phyloP scores from a whole-genome alignment of 2,329 filamentous ascomycete species.

The Cladosporium oxysporum region DNA sequence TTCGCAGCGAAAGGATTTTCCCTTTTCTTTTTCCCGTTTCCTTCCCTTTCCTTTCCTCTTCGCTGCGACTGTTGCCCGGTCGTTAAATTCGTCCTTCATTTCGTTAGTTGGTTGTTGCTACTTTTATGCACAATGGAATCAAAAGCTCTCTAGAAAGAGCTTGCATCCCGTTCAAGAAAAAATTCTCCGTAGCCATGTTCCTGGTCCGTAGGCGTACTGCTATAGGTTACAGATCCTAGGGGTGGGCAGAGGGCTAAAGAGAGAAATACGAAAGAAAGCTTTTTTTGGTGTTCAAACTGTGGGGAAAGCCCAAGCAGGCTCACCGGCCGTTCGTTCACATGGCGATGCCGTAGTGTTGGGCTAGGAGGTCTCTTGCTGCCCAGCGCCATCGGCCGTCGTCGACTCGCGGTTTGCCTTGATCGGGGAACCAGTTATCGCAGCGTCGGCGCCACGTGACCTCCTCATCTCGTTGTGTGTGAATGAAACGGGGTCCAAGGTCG shows the following conservation, averaged over 20 bases:
- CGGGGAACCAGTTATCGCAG: constrained; percentile 78
- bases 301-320: neutral
- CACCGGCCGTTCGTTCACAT: neutral
- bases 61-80: neutral
- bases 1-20: neutral
- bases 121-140: neutral
- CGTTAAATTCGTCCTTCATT: neutral
- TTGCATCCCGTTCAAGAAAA: neutral
- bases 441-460: constrained; percentile 88
- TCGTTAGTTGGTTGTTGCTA: neutral
- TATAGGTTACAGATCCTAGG: neutral
- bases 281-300: neutral
- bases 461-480: constrained; percentile 84
- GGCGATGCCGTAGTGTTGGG: neutral
- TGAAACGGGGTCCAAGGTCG: constrained; percentile 93
- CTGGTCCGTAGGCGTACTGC: neutral
- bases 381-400: constrained; percentile 15
- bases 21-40: neutral
- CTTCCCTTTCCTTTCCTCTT: neutral
- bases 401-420: constrained; percentile 9
- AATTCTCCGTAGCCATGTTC: neutral
- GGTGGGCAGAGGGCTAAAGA: neutral
- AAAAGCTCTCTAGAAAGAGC: neutral
- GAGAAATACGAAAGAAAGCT: constrained; percentile 10
- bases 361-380: constrained; percentile 9